Evolutionary conservation across 2,329 filamentous ascomycete genomes (phyloP).

Genomic region (Monosporascus sp.): DNA sequence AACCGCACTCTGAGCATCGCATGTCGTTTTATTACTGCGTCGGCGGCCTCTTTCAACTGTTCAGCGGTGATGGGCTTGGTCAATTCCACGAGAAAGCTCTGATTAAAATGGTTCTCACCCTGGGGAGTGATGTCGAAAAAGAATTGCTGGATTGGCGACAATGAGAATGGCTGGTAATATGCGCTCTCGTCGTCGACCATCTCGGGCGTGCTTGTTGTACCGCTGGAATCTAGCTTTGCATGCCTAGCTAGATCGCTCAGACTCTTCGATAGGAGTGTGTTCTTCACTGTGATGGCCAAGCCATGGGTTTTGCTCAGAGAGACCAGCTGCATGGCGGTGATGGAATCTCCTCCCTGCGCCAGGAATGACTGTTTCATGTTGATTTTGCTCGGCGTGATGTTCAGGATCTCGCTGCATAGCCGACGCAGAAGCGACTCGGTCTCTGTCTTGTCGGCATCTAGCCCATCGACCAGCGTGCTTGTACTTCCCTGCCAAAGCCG

Average conservation of each 20-base stretch:
- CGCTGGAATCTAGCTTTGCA: constrained; percentile 13
- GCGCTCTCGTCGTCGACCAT: constrained; percentile 6
- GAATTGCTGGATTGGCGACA: constrained; percentile 40
- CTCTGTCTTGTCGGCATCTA: constrained; percentile 28
- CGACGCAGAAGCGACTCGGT: constrained; percentile 13
- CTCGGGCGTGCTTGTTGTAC: constrained; percentile 2
- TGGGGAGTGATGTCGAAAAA: constrained; percentile 30
- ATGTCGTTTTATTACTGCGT: constrained; percentile 24
- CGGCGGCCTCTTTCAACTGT: constrained; percentile 15
- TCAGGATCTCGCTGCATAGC: constrained; percentile 35
- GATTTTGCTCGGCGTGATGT: constrained; percentile 25
- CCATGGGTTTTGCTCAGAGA: constrained; percentile 30
- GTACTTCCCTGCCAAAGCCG: constrained; percentile 13
- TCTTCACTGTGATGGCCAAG: constrained; percentile 25
- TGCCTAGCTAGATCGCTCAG: constrained; percentile 13
- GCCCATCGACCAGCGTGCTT: constrained; percentile 31
- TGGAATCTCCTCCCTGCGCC: constrained; percentile 38
- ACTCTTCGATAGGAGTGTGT: constrained; percentile 27
- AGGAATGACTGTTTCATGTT: constrained; percentile 31
- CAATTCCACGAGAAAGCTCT: constrained; percentile 36
- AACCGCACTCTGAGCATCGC: constrained; percentile 32
- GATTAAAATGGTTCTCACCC: constrained; percentile 30
- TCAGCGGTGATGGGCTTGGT: constrained; percentile 14
- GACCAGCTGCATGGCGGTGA: constrained; percentile 36
- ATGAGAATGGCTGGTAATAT: constrained; percentile 24